Evolutionary conservation across 768 basidiomycete species (phyloP).

Genomic region (Asterophora lycoperdoides): DNA sequence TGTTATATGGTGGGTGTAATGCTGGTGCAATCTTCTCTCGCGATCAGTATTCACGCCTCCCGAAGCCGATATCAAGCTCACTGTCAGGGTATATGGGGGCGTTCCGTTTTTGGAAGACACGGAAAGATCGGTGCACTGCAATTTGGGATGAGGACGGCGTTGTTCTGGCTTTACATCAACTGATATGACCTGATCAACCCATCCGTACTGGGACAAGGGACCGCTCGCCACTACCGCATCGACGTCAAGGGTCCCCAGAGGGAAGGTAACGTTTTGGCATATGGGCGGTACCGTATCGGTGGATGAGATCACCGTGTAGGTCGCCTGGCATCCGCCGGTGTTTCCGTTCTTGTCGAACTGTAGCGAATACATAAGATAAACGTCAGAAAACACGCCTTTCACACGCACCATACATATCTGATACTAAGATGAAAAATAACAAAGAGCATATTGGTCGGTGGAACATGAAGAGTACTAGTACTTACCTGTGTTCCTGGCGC

Average conservation of each 20-base stretch:
- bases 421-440: slow-evolving; percentile 34
- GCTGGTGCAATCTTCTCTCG: slow-evolving; percentile 48
- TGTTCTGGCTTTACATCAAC: background rate
- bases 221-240: slow-evolving; percentile 41
- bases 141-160: background rate
- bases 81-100: slow-evolving; percentile 55
- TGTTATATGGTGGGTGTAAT: slow-evolving; percentile 57
- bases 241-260: slow-evolving; percentile 39
- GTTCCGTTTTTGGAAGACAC: slow-evolving; percentile 53
- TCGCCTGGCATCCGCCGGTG: slow-evolving; percentile 57
- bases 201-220: slow-evolving; percentile 55
- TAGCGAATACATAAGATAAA: background rate
- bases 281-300: slow-evolving; percentile 31
- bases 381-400: background rate
- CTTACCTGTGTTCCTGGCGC: slow-evolving; percentile 51
- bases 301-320: slow-evolving; percentile 52
- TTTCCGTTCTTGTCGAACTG: slow-evolving; percentile 55
- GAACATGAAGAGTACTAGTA: background rate
- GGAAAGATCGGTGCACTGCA: slow-evolving; percentile 55
- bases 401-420: slow-evolving; percentile 61
- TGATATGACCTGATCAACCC: slow-evolving; percentile 47
- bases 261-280: slow-evolving; percentile 50
- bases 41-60: background rate
- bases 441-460: no score
- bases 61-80: slow-evolving; percentile 20